phyloP scores from a whole-genome alignment of 2,329 filamentous ascomycete species.

The Colletotrichum neosansevieriae region DNA sequence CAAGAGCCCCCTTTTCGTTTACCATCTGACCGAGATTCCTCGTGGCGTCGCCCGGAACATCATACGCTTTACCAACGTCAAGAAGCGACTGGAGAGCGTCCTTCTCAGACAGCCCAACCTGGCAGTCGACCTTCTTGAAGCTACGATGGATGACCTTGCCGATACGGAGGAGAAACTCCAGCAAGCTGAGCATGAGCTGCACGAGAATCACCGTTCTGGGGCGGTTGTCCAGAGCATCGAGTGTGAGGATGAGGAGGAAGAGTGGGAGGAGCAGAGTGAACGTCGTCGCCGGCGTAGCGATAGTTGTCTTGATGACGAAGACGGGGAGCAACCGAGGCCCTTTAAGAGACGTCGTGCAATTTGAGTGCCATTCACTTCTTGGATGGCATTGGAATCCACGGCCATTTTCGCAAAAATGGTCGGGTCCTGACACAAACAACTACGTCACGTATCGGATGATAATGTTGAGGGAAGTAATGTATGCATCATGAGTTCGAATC shows the following conservation, averaged over 20 bases:
- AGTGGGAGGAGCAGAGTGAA: too few species aligned
- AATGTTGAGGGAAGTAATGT: too few species aligned
- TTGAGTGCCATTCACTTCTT: neutral
- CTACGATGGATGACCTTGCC: slow-evolving; percentile 4
- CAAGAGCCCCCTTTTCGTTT: neutral
- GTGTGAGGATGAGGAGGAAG: too few species aligned
- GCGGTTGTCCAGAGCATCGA: too few species aligned
- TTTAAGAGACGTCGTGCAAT: neutral
- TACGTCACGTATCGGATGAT: neutral
- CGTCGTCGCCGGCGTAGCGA: too few species aligned
- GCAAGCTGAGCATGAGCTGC: too few species aligned
- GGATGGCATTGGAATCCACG: neutral
- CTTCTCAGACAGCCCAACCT: slow-evolving; percentile 6
- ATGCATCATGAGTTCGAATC: too few species aligned
- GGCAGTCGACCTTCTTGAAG: slow-evolving; percentile 4
- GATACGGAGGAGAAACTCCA: neutral
- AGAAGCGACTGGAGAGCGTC: neutral
- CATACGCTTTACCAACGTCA: neutral
- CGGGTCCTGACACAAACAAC: neutral
- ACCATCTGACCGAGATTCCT: neutral
- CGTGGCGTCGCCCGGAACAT: neutral
- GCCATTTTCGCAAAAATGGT: neutral
- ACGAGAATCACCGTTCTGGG: too few species aligned
- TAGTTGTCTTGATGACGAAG: neutral
- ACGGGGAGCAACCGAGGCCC: neutral